Base-by-base conservation (phyloP, 208 protist genomes). In the Leishmania tropica region DNA sequence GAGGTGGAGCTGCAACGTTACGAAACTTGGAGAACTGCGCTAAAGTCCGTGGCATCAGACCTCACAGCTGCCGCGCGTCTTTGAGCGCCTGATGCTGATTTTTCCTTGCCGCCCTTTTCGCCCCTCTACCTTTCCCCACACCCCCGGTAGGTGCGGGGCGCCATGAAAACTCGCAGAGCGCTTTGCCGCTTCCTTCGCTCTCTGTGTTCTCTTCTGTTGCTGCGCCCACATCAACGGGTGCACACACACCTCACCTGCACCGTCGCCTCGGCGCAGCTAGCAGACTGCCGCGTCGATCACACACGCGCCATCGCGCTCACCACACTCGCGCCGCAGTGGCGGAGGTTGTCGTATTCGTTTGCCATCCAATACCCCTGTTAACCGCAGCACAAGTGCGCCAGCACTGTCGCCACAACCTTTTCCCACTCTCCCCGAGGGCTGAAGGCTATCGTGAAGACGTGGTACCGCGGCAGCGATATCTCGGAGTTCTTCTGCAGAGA, bases 381-480 rank as follows among this genome's bases (percentile, higher is more conserved):
- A 58, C 67, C 71, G 28, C 84, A 84, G 62, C 48, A 70, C 75
- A 64, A 68, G 62, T 78, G 15, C 71, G 54, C 37, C 71, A 40
- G n/a, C 51, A 72, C 64, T 54, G 15, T 42, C 72, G 19, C 1
- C 62, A 85, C 72, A 17, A 81, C 71, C 45, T 5, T 62, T 1
- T 75, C 81, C 83, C 84, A 87, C 24, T 75, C 51, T 40, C 74
- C 75, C 17, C 81, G 79, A 10, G 81, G 68, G 54, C 72, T 31
- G 2, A 2, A 2, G 28, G 51, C 67, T 4, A 85, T 31, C 1
- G 84, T 83, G 37, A 84, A 90, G 48, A 88, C 60, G 1, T 81
- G 62, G 47, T 88, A 87, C 31, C 15, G 79, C 8, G 79, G 85
- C 17, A 88, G 62, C 21, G 65, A 37, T 5, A 87, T n/a, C 31